Base-by-base conservation (phyloP, 1,284 basidiomycete genomes). In the Ganoderma sinense region DNA sequence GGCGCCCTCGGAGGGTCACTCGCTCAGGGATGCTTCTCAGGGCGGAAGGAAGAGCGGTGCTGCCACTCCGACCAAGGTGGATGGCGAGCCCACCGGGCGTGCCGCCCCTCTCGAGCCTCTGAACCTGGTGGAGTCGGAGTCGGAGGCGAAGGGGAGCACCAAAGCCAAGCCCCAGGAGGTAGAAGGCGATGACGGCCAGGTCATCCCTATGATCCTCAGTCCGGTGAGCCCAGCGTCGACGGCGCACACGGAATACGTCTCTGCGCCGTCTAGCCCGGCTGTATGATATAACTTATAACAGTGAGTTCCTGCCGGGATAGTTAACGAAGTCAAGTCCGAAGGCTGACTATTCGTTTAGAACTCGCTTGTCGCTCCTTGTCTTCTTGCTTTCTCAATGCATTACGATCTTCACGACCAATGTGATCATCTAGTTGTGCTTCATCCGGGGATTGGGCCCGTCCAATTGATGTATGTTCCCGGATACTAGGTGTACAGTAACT, bases 261-360 rank as follows among this genome's bases (percentile, higher is more conserved):
- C 78, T 13, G 76, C 72, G 1, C 71, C 78, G 31, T 77, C 77
- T 18, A 79, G 78, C 16, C 78, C 77, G 8, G 66, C 75, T 62
- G 65, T 69, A 1, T 40, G 31, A 67, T 45, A 62, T 43, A 18
- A 29, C 33, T 13, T 39, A 40, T 62, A 62, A 40, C 58, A 62
- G 67, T 69, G 62, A 56, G 63, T 29, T 6, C 16, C 8, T 26
- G 41, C 26, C 13, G 14, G 18, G 31, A 18, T 31, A 18, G 20
- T 23, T 23, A 2, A 13, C 1, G 48, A 13, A 26, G 23, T 23
- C 48, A 26, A 56, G 26, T 11, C 29, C 18, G 53, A 18, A 4
- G 2, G 53, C 53, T 56, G 16, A 56, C 7, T 20, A 20, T 56
- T 33, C 26, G 8, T 20, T 18, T 56, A 56, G 53, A 56, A 14